Base-by-base conservation (phyloP, 2,329 filamentous ascomycete species). In the Trichoderma lentiforme region DNA sequence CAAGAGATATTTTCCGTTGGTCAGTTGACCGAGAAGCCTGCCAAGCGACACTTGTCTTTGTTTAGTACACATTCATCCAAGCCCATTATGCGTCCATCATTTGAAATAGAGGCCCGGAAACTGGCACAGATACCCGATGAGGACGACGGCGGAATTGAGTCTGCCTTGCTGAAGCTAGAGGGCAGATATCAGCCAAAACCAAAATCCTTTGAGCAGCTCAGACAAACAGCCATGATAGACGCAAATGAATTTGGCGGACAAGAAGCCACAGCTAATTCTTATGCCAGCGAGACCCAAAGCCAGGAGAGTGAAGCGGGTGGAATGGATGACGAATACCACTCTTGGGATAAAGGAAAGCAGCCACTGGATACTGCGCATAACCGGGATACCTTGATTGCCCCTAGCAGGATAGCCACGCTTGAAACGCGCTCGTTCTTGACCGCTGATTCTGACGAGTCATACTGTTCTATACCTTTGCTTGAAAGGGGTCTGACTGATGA, bases 81-180 rank as follows among this genome's bases (percentile, higher is more conserved):
- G 74, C 89, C 89, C 0, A 82, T 85, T 2, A 89, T 90, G 87
- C 86, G 89, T 4, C 87, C 89, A 1, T 98, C 95, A 0, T 98
- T 98, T 76, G 94, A 98, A 80, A 91, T 88, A 3, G 94, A 97
- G 77, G 93, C 97, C 1, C 91, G 95, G 72, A 93, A 93, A 76
- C 88, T 99, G 69, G 93, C 95, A 2, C 91, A 93, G 70, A 93
- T 98, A 30, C 94, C 95, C 0, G 95, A 98, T 78, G 93, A 84
- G 18, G 88, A 91, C 73, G 93, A 97, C 78, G 94, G 94, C 7
- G 95, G 95, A 14, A 91, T 98, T 30, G 96, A 98, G 78, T 94
- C 95, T n/a, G 93, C 96, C 0, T 81, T 99, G 65, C 83, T 95
- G 76, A 99, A 98, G 78, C 86, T 99, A 0, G 96, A 99, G 83